These are phyloP conservation scores for Coemansia sp. DNA, from an alignment of 192 early-diverging fungal genomes.

Conservation along the genomic window DNA sequence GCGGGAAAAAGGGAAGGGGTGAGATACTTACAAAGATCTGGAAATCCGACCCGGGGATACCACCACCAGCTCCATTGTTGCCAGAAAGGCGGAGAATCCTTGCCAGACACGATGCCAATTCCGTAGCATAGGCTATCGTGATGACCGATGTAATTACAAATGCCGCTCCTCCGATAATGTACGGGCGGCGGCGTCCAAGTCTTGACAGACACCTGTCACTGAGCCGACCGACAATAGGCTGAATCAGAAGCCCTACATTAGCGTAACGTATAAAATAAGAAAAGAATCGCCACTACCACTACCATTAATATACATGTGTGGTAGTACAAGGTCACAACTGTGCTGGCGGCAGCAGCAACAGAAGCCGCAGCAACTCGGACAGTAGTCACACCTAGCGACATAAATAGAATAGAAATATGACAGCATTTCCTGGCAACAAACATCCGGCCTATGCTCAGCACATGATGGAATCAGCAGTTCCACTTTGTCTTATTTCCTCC, in stretches of 20 bases:
- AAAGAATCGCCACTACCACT: too few relatives aligned
- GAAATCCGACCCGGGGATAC: conserved; percentile 22
- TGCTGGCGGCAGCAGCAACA: too few relatives aligned
- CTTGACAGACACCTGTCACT: conserved; percentile 72
- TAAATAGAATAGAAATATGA: too few relatives aligned
- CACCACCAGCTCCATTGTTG: conserved; percentile 1
- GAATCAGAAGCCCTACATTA: conserved; percentile 61
- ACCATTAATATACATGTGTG: too few relatives aligned
- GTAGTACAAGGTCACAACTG: too few relatives aligned
- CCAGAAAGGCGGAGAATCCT: conserved; percentile 5
- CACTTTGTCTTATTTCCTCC: too few relatives aligned
- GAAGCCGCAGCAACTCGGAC: too few relatives aligned
- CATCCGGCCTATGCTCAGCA: too few relatives aligned
- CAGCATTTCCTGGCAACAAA: too few relatives aligned
- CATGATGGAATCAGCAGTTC: too few relatives aligned
- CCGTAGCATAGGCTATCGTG: conserved; percentile 42
- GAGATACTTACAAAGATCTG: conserved; percentile 26
- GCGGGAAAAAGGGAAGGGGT: neutral
- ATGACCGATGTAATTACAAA: conserved; percentile 46
- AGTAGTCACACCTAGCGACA: too few relatives aligned
- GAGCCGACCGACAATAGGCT: conserved; percentile 79
- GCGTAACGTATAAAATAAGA: too few relatives aligned
- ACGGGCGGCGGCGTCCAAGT: conserved; percentile 80
- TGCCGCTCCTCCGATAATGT: conserved; percentile 71
- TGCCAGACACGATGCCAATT: conserved; percentile 26